phyloP scores from a whole-genome alignment of 2,329 filamentous ascomycete species.

The Diaporthe longicolla region DNA sequence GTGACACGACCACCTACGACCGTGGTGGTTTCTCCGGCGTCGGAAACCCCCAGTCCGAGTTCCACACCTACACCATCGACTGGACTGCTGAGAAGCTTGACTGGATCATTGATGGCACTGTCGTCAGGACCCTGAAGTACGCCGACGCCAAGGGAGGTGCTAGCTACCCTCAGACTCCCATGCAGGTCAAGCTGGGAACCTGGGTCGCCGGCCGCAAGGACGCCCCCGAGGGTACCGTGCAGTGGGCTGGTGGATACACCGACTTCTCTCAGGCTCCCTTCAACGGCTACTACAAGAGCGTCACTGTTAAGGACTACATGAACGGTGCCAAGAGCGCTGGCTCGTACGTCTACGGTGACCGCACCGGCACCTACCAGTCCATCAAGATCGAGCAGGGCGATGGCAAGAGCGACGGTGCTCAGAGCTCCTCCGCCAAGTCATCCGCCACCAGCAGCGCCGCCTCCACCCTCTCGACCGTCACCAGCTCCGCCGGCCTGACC shows the following conservation, averaged over 20 bases:
- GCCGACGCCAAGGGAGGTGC: conserved; percentile 65
- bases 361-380: conserved; percentile 63
- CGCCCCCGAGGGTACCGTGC: conserved; percentile 69
- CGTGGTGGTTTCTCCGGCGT: conserved; percentile 76
- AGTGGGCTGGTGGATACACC: conserved; percentile 76
- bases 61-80: conserved; percentile 77
- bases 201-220: conserved; percentile 66
- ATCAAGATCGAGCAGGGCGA: conserved; percentile 64
- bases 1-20: conserved; percentile 78
- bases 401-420: conserved; percentile 45
- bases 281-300: conserved; percentile 69
- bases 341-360: conserved; percentile 67
- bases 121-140: conserved; percentile 61
- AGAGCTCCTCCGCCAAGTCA: conserved; percentile 43
- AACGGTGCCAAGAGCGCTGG: conserved; percentile 63
- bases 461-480: conserved; percentile 36
- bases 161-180: conserved; percentile 78
- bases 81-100: conserved; percentile 72
- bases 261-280: conserved; percentile 68
- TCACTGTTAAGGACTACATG: conserved; percentile 68
- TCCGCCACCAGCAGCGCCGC: conserved; percentile 44
- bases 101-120: conserved; percentile 70
- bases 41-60: conserved; percentile 63
- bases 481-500: conserved; percentile 26
- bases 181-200: conserved; percentile 74